Evolutionary conservation across 78 protist species (phyloP).

Genomic region (Carpediemonas membranifera): DNA sequence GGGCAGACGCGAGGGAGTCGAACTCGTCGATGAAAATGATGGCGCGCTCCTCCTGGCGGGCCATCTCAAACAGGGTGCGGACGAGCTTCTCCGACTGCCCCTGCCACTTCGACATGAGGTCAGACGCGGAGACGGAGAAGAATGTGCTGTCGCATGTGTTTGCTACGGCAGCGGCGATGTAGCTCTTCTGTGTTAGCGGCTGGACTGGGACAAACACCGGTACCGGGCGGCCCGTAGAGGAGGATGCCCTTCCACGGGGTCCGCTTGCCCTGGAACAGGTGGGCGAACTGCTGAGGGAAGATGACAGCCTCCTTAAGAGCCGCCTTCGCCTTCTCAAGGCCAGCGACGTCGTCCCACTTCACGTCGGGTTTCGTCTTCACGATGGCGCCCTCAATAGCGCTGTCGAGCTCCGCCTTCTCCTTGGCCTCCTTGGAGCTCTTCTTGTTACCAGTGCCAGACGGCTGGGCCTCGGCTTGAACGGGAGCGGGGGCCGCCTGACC

Average conservation of each 20-base stretch:
- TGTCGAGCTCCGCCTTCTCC: slow-evolving; percentile 16
- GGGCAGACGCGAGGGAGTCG: slow-evolving; percentile 63
- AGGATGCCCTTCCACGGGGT: slow-evolving; percentile 35
- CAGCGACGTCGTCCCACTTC: slow-evolving; percentile 87
- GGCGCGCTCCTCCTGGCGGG: slow-evolving; percentile 70
- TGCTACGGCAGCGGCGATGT: slow-evolving; percentile 24
- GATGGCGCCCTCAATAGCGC: slow-evolving; percentile 42
- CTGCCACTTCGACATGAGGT: slow-evolving; percentile 3
- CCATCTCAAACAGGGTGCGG: slow-evolving; percentile 76
- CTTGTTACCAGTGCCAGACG: background rate
- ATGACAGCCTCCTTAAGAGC: slow-evolving; percentile 39
- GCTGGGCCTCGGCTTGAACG: no score
- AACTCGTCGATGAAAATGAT: slow-evolving; percentile 95
- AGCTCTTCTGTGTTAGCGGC: background rate
- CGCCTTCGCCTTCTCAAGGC: slow-evolving; percentile 85
- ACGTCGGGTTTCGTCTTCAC: slow-evolving; percentile 84
- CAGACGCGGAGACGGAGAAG: slow-evolving; percentile 7
- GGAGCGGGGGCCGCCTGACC: slow-evolving; percentile 1
- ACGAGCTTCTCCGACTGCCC: slow-evolving; percentile 56
- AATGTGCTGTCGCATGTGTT: slow-evolving; percentile 7
- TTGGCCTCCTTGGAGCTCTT: slow-evolving; percentile 21
- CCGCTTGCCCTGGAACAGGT: slow-evolving; percentile 11
- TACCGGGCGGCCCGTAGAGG: slow-evolving; percentile 37
- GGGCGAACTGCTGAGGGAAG: slow-evolving; percentile 18
- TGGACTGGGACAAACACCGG: slow-evolving; percentile 12